phyloP scores from a whole-genome alignment of 2,329 filamentous ascomycete species.

The Cercospora sp. region DNA sequence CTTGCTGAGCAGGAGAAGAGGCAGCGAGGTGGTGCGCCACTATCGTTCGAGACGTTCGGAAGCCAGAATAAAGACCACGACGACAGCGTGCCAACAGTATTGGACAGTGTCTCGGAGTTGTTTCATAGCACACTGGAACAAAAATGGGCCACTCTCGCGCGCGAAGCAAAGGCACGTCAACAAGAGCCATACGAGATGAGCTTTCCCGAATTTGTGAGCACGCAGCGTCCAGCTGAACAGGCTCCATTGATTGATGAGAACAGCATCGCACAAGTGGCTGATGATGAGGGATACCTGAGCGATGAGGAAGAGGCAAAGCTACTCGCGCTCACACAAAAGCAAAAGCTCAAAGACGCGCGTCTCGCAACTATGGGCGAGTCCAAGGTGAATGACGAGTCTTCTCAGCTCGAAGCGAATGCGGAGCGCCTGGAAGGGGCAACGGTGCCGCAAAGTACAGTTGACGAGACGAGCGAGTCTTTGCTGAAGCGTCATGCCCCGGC shows the following conservation, averaged over 20 bases:
- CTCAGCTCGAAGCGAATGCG: constrained; percentile 27
- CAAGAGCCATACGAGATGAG: constrained; percentile 14
- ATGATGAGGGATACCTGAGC: constrained; percentile 42
- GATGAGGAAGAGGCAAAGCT: constrained; percentile 45
- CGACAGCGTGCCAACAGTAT: constrained; percentile 66
- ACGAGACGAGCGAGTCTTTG: neutral
- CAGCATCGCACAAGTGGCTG: constrained; percentile 53
- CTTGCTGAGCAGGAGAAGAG: constrained; percentile 65
- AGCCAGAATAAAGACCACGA: constrained; percentile 52
- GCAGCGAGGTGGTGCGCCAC: constrained; percentile 44
- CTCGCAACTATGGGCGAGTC: constrained; percentile 27
- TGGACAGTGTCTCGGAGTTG: constrained; percentile 85
- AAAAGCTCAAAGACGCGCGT: constrained; percentile 28
- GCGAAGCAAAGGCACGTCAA: constrained; percentile 16
- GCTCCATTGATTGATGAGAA: constrained; percentile 64
- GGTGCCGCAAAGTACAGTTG: constrained; percentile 14
- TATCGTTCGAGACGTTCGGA: constrained; percentile 68
- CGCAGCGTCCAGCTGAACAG: constrained; percentile 11
- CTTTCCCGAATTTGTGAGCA: neutral
- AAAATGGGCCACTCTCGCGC: constrained; percentile 10
- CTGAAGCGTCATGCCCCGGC: constrained; percentile 29
- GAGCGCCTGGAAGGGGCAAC: constrained; percentile 21
- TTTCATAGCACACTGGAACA: constrained; percentile 57
- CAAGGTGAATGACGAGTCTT: constrained; percentile 22
- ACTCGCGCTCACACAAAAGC: constrained; percentile 36